Evolutionary conservation across 305 asterid species (phyloP), one percentile per base, ranked within the genome.

Genomic region (Solanum hybrid): DNA sequence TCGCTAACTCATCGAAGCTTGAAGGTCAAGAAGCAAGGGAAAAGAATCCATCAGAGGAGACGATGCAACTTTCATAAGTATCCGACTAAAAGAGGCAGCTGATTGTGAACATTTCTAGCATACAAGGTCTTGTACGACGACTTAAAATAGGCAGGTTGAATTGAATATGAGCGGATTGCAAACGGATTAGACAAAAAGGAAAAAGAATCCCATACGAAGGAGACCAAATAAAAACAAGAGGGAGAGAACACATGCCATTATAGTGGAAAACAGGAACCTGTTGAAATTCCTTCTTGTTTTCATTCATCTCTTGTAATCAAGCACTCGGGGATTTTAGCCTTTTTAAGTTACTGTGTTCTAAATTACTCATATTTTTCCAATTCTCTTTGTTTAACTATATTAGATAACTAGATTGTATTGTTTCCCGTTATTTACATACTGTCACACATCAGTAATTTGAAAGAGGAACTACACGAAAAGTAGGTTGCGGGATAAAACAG

Each of bases 1-100:
- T 97, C 22, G 96, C 96, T 77, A 94, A 92, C 69, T 96, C 93
- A 89, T 91, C 82, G 24, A 97, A 91, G 90, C 89, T 95, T 15
- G 99, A 95, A 90, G 98, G 95, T 88, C 93, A 92, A 91, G 91
- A 37, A 37, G 11, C 40, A 37, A 37, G 40, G 40, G 40, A 37
- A 37, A 37, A 37, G 11, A 8, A 37, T 85, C 87, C 82, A 88
- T 94, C 93, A 37, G 64, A 64, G 31, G 42, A 31, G 10, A 64
- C 77, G 2, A 86, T 72, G 45, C 40, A 40, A 76, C 85, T 32
- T 38, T 40, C 85, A 42, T 1, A 40, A 73, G 85, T 40, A 88
- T 42, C 27, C 19, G 19, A 42, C 87, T 14, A 14, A 75, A 82
- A 10, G 12, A 37, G 42, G 42, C 1, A 37, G 42, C 42, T 37